Evolutionary conservation across 306 rosid genomes (phyloP).

Genomic region (Bauhinia variegata): DNA sequence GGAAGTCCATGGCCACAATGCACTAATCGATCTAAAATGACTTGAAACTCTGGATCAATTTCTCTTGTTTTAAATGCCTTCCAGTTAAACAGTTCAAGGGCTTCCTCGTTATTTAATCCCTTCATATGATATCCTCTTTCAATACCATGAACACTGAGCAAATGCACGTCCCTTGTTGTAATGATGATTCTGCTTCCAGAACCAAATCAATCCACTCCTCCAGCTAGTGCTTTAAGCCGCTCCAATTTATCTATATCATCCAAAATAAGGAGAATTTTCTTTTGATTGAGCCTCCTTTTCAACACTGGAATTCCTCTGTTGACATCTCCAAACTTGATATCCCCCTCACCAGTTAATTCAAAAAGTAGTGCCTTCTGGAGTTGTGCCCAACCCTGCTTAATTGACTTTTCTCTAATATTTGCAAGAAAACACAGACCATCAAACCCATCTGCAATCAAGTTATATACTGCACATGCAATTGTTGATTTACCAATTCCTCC

Average conservation of each 20-base stretch:
- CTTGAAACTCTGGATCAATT: background rate
- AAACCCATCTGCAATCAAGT: no score
- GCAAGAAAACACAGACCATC: no score
- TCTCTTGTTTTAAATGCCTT: background rate
- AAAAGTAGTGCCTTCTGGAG: no score
- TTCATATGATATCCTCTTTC: no score
- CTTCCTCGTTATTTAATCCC: background rate
- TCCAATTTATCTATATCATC: background rate
- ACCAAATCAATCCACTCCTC: background rate
- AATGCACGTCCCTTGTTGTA: background rate
- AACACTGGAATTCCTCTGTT: no score
- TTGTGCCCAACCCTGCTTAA: no score
- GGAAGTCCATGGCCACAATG: background rate
- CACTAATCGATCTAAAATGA: background rate
- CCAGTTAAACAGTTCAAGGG: background rate
- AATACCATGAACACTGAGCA: background rate
- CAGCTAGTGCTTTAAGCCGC: background rate
- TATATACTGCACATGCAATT: no score
- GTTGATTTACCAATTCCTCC: no score
- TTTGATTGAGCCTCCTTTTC: no score
- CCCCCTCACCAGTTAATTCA: no score
- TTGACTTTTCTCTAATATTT: no score
- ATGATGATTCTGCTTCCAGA: background rate
- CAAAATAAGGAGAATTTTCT: conserved; percentile 2
- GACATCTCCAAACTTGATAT: no score